phyloP scores from a whole-genome alignment of 371 early-diverging fungal genomes.

The Synchytrium microbalum region DNA sequence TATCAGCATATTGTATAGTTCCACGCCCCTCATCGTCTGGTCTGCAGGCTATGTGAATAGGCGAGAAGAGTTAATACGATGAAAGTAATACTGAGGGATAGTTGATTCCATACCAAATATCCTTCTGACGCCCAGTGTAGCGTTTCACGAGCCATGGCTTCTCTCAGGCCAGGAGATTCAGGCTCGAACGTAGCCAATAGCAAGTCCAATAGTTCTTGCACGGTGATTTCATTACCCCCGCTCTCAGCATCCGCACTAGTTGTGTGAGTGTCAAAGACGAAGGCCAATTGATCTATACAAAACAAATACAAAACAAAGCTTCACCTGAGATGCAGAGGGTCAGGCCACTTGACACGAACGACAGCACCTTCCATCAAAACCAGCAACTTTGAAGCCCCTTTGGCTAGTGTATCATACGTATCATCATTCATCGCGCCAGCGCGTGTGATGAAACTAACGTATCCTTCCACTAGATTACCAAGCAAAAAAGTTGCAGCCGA shows the following conservation, averaged over 20 bases:
- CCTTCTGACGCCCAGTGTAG: slow-evolving; percentile 29
- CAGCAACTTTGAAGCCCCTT: slow-evolving; percentile 16
- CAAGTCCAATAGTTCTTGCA: slow-evolving; percentile 19
- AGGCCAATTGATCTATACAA: too few relatives aligned
- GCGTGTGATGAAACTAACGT: slow-evolving; percentile 15
- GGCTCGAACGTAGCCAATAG: slow-evolving; percentile 24
- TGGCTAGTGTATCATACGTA: slow-evolving; percentile 11
- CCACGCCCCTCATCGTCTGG: slow-evolving; percentile 22
- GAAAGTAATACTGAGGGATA: too few relatives aligned
- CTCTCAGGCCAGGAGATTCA: slow-evolving; percentile 15
- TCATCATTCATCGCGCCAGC: background rate
- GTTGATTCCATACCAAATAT: slow-evolving; percentile 17
- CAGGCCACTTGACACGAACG: slow-evolving; percentile 21
- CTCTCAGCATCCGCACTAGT: background rate
- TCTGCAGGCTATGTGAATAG: slow-evolving; percentile 20
- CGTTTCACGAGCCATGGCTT: slow-evolving; percentile 24
- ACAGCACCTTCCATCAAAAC: slow-evolving; percentile 19
- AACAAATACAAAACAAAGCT: too few relatives aligned
- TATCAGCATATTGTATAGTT: slow-evolving; percentile 22
- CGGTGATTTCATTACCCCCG: slow-evolving; percentile 18
- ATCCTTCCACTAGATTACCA: slow-evolving; percentile 22
- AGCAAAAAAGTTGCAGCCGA: slow-evolving; percentile 17
- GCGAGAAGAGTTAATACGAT: background rate
- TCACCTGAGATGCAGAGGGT: too few relatives aligned
- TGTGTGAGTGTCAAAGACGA: too few relatives aligned